Conservation (phyloP, 2,329 filamentous ascomycete species). For the Capronia americana region DNA sequence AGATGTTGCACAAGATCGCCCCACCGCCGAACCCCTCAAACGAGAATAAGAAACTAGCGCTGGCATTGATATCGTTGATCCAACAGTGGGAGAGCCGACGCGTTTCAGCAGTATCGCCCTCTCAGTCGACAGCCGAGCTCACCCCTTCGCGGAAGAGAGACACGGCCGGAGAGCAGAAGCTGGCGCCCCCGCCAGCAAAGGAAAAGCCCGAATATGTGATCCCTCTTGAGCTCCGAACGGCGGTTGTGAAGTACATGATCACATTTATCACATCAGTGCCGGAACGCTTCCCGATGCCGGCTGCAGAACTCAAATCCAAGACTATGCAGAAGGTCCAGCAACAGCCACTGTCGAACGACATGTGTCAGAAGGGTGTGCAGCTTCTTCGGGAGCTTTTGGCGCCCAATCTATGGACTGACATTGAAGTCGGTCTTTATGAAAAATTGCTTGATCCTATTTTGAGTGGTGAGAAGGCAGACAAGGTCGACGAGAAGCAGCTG, state of each 20-base stretch:
- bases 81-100: conserved; percentile 91
- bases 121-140: conserved; percentile 60
- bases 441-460: conserved; percentile 88
- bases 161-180: conserved; percentile 59
- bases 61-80: conserved; percentile 89
- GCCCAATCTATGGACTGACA: conserved; percentile 85
- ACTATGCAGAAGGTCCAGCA: conserved; percentile 54
- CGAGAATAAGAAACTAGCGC: conserved; percentile 87
- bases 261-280: conserved; percentile 91
- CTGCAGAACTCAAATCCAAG: conserved; percentile 51
- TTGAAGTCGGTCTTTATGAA: conserved; percentile 88
- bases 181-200: conserved; percentile 56
- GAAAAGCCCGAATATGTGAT: conserved; percentile 69
- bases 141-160: conserved; percentile 65
- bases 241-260: conserved; percentile 92
- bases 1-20: conserved; percentile 86
- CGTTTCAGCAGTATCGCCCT: conserved; percentile 54
- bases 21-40: conserved; percentile 81
- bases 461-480: conserved; percentile 81
- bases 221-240: conserved; percentile 69
- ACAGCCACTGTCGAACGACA: conserved; percentile 69
- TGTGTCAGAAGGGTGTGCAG: conserved; percentile 82
- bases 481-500: conserved; percentile 77
- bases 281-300: conserved; percentile 81
- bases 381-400: conserved; percentile 85